Evolutionary conservation across 1,284 basidiomycete genomes (phyloP).

Genomic region (Stygiomarasmius scandens): DNA sequence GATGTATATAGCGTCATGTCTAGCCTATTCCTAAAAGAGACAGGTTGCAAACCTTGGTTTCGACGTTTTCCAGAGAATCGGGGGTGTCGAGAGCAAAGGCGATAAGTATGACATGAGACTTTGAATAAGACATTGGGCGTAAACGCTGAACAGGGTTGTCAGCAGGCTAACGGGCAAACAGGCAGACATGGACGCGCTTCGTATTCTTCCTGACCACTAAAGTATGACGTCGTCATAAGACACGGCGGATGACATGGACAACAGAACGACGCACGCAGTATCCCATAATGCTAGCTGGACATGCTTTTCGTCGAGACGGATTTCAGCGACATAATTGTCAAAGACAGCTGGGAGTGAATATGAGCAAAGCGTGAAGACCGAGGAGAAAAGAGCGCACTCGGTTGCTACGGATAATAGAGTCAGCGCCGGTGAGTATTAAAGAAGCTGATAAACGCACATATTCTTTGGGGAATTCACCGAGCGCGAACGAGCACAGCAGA

Average conservation of each 20-base stretch:
- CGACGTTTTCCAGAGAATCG: conserved; percentile 95
- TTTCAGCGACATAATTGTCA: conserved; percentile 98
- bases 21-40: not conserved
- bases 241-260: conserved; percentile 14
- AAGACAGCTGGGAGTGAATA: conserved; percentile 72
- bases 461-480: conserved; percentile 97
- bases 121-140: conserved; percentile 94
- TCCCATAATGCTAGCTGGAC: conserved; percentile 97
- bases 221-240: conserved; percentile 19
- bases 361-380: conserved; percentile 14
- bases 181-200: conserved; percentile 56
- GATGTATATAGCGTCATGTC: conserved; percentile 11
- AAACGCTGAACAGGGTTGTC: conserved; percentile 59
- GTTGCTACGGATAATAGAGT: conserved; percentile 45
- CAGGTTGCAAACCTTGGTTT: conserved; percentile 70
- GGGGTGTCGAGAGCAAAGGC: conserved; percentile 96
- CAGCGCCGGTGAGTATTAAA: conserved; percentile 17
- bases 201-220: conserved; percentile 91
- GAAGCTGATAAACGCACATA: conserved; percentile 64
- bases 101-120: conserved; percentile 98
- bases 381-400: conserved; percentile 44
- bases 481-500: conserved; percentile 85
- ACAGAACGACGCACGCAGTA: conserved; percentile 76
- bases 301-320: conserved; percentile 94
- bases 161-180: conserved; percentile 3